Evolutionary conservation across 2,329 filamentous ascomycete genomes (phyloP), one percentile per base, ranked within the genome.

Genomic region (Colletotrichum sp.): DNA sequence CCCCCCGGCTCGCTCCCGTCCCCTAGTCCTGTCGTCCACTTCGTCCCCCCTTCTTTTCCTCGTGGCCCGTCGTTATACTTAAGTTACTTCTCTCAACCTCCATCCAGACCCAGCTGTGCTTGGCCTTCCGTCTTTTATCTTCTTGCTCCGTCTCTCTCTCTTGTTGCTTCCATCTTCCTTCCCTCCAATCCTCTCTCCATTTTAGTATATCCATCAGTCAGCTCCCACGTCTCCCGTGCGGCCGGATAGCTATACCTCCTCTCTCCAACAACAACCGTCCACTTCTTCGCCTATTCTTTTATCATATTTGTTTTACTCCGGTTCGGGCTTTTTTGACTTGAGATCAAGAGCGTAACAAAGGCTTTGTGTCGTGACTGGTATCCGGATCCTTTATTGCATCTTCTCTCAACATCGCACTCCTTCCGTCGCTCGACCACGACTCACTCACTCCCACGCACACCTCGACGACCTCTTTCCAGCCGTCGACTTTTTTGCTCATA

Each of bases 291-390:
- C 70, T 73, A 68, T 61, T 75, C 70, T 64, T 75, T 75, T 69
- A 75, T 67, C 66, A 73, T 56, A 58, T 28, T 71, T 66, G 68
- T 75, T 75, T 75, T 58, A 61, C 43, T 21, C 58, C 64, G 73
- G 73, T 75, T 73, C 18, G 62, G 73, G 62, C 56, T 55, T 21
- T 36, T 73, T 75, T 64, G 64, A 43, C 43, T 68, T 30, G 32
- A 60, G 58, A 65, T n/a, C 30, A 48, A 24, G 60, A 26, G 24
- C 32, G 21, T 64, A 64, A 68, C 61, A 73, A 73, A 48, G 70
- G 70, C 64, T 73, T 75, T 75, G 58, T 73, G 65, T 75, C 73
- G 73, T 73, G 73, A 75, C 62, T 73, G 70, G 73, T 73, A 75
- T 75, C 73, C 26, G 64, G 58, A 68, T 75, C 73, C 73, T 66